Percentiles rank a stretch among this genome's conserved stretches.
Evolutionary conservation across 139 green algal genomes (phyloP).

Genomic region (Nannochloris sp.): DNA sequence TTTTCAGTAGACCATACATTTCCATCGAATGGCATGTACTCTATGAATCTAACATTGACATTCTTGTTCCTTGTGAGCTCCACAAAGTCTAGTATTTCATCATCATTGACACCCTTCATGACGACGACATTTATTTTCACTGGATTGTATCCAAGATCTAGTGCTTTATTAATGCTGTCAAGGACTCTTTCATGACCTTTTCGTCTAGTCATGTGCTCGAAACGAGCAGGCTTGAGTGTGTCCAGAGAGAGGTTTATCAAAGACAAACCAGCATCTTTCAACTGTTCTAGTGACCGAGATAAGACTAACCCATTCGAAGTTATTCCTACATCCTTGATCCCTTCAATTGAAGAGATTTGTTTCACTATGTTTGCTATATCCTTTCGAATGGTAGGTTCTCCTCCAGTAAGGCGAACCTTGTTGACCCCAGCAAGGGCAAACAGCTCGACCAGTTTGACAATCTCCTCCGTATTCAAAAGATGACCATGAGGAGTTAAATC

Average conservation of each 20-base stretch:
- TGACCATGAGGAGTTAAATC: conserved; percentile 62
- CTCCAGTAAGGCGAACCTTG: conserved; percentile 94
- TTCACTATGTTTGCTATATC: conserved; percentile 71
- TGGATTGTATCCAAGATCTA: conserved; percentile 70
- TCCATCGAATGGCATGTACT: conserved; percentile 99
- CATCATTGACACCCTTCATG: conserved; percentile 94
- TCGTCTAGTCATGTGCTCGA: conserved; percentile 80
- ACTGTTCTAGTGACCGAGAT: conserved; percentile 46
- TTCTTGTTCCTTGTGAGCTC: conserved; percentile 65
- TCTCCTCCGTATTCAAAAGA: conserved; percentile 67
- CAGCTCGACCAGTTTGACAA: conserved; percentile 60
- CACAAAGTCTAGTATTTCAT: conserved; percentile 93
- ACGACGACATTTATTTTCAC: conserved; percentile 96
- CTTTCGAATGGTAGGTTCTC: conserved; percentile 86
- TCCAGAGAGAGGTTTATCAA: conserved; percentile 93
- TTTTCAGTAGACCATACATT: conserved; percentile 84
- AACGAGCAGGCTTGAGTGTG: conserved; percentile 76
- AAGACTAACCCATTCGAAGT: conserved; percentile 94
- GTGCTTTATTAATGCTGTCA: conserved; percentile 56
- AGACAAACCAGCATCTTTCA: conserved; percentile 59
- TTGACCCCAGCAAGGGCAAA: conserved; percentile 76
- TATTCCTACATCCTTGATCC: conserved; percentile 67
- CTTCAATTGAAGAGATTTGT: conserved; percentile 43
- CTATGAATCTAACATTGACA: conserved; percentile 98
- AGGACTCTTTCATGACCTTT: conserved; percentile 71